Evolutionary conservation across 345 rosid genomes (phyloP).

Genomic region (Odontarrhena argentea): DNA sequence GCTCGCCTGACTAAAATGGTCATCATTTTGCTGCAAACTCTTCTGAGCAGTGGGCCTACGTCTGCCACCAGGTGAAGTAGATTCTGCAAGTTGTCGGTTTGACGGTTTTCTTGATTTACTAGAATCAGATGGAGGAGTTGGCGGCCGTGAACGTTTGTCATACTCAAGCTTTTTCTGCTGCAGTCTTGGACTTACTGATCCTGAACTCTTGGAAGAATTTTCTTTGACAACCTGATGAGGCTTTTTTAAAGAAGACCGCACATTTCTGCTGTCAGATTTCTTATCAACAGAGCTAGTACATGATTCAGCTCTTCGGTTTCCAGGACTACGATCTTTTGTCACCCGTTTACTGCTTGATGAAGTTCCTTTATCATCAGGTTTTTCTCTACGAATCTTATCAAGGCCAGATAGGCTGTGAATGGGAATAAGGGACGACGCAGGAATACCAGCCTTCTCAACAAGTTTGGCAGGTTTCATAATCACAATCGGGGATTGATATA

Average conservation of each 20-base stretch:
- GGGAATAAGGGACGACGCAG: conserved; percentile 60
- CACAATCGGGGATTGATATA: conserved; percentile 85
- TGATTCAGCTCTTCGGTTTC: conserved; percentile 46
- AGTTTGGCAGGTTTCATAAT: conserved; percentile 95
- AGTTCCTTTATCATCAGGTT: conserved; percentile 46
- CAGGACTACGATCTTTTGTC: conserved; percentile 52
- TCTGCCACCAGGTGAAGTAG: conserved; percentile 65
- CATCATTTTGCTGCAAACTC: conserved; percentile 56
- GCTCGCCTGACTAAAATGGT: conserved; percentile 75
- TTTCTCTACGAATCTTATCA: conserved; percentile 48
- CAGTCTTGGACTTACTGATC: conserved; percentile 78
- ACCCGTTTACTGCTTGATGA: conserved; percentile 41
- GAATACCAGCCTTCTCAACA: conserved; percentile 61
- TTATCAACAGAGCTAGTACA: conserved; percentile 50
- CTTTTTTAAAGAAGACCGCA: conserved; percentile 48
- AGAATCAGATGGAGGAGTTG: conserved; percentile 75
- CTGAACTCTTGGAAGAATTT: conserved; percentile 53
- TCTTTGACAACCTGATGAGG: conserved; percentile 56
- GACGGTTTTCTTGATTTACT: conserved; percentile 58
- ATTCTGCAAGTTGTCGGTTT: conserved; percentile 49
- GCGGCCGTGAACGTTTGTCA: conserved; percentile 81
- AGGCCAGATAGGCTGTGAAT: conserved; percentile 52
- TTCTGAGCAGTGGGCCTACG: conserved; percentile 49
- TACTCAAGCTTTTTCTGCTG: conserved; percentile 74
- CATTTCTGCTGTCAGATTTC: conserved; percentile 50